Conservation (phyloP, 805 yeast species). For the Ogataea thermomethanolica region DNA sequence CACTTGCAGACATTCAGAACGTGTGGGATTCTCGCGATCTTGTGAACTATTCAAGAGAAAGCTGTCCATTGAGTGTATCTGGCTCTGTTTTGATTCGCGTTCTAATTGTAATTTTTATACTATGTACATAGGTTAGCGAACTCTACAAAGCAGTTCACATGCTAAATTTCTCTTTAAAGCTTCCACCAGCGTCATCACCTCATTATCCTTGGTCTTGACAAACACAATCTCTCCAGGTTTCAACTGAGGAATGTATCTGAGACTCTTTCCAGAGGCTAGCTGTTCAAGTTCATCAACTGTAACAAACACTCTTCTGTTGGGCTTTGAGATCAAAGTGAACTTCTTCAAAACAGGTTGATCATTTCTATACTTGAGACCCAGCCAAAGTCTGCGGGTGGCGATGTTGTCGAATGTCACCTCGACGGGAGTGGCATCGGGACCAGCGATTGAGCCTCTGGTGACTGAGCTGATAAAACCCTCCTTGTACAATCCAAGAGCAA, state of each 20-base stretch:
- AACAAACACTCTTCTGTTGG: slow-evolving; percentile 72
- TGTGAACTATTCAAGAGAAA: too few relatives aligned
- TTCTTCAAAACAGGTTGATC: slow-evolving; percentile 71
- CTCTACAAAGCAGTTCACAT: slow-evolving; percentile 83
- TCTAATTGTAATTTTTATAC: slow-evolving; percentile 10
- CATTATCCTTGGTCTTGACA: slow-evolving; percentile 47
- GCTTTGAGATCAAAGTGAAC: slow-evolving; percentile 75
- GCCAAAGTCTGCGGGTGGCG: slow-evolving; percentile 83
- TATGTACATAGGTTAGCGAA: slow-evolving; percentile 25
- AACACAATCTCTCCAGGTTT: slow-evolving; percentile 89
- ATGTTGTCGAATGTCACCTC: slow-evolving; percentile 86
- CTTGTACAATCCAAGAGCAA: slow-evolving; percentile 79
- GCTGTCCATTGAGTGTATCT: too few relatives aligned
- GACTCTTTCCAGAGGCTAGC: slow-evolving; percentile 71
- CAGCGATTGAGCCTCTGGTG: slow-evolving; percentile 77
- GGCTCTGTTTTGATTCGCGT: slow-evolving; percentile 6
- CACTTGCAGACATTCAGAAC: background rate
- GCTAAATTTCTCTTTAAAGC: slow-evolving; percentile 70
- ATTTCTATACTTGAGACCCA: slow-evolving; percentile 84
- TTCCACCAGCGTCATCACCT: slow-evolving; percentile 72
- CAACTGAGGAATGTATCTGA: slow-evolving; percentile 73
- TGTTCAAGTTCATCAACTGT: slow-evolving; percentile 60
- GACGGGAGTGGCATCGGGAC: slow-evolving; percentile 76
- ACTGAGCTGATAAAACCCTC: slow-evolving; percentile 86
- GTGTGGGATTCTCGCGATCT: too few relatives aligned